phyloP scores from a whole-genome alignment of 108 stramenopile genomes.

The Skeletonema grethae region DNA sequence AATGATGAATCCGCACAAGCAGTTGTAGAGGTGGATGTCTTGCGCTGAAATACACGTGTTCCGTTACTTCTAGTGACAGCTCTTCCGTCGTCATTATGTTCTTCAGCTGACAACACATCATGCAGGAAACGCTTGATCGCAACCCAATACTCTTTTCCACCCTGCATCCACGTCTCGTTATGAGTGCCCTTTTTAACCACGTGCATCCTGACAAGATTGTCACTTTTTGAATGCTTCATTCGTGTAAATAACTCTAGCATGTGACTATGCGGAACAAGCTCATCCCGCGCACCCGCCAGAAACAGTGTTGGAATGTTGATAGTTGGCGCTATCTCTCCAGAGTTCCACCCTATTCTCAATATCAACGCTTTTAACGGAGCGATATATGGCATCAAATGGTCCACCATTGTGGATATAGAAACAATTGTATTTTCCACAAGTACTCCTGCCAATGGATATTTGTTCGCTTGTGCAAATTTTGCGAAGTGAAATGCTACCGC shows the following conservation, averaged over 20 bases:
- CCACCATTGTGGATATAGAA: constrained; percentile 92
- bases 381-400: constrained; percentile 88
- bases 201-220: constrained; percentile 53
- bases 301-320: constrained; percentile 74
- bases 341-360: constrained; percentile 88
- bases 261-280: constrained; percentile 92
- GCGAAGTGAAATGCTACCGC: constrained; percentile 92
- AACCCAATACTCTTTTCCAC: constrained; percentile 83
- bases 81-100: constrained; percentile 5
- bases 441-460: constrained; percentile 71
- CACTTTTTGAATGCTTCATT: constrained; percentile 29
- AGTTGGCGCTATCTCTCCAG: constrained; percentile 51
- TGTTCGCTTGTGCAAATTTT: constrained; percentile 55
- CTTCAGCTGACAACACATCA: constrained; percentile 32
- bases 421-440: constrained; percentile 97
- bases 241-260: constrained; percentile 74
- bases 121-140: constrained; percentile 49
- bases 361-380: constrained; percentile 85
- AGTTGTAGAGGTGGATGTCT: not conserved
- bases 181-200: constrained; percentile 86
- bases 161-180: constrained; percentile 93
- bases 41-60: constrained; percentile 5
- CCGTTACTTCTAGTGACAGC: not conserved
- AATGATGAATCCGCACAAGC: not conserved
- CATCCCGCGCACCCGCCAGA: constrained; percentile 85